phyloP scores from a whole-genome alignment of 208 protist genomes.

The Crithidia mellificae region DNA sequence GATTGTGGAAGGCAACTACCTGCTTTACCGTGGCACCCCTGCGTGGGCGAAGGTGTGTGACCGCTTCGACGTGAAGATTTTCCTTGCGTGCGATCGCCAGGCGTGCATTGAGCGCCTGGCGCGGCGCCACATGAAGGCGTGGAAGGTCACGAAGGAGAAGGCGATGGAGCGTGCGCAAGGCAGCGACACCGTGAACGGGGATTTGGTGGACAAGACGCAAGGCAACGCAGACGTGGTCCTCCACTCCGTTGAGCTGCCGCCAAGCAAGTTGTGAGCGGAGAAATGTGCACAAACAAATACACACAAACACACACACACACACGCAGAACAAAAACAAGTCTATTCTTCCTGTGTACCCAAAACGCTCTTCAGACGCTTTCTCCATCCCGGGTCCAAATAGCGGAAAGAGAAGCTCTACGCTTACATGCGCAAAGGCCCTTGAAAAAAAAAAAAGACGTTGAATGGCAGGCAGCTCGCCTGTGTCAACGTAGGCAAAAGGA shows the following conservation, averaged over 20 bases:
- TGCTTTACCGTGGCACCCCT: constrained; percentile 60
- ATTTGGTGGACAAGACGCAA: constrained; percentile 64
- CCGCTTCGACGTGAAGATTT: constrained; percentile 64
- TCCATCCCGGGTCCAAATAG: too few species aligned
- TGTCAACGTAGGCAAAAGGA: too few species aligned
- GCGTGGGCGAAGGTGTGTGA: constrained; percentile 66
- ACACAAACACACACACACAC: not conserved
- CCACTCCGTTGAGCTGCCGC: constrained; percentile 41
- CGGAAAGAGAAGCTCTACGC: too few species aligned
- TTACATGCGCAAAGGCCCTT: too few species aligned
- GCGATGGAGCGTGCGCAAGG: constrained; percentile 66
- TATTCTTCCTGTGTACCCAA: too few species aligned
- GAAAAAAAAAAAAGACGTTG: too few species aligned
- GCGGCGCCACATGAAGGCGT: constrained; percentile 72
- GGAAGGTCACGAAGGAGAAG: constrained; percentile 45
- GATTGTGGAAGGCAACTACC: constrained; percentile 81
- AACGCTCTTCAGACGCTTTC: too few species aligned
- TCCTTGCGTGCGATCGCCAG: constrained; percentile 45
- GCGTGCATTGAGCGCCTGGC: constrained; percentile 60
- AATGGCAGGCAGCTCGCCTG: too few species aligned
- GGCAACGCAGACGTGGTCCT: constrained; percentile 57
- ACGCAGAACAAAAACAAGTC: too few species aligned
- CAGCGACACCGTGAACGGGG: constrained; percentile 72
- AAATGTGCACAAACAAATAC: constrained; percentile 3
- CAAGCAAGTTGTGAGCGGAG: constrained; percentile 26